phyloP scores from a whole-genome alignment of 495 filamentous ascomycete species.

The Symbiotaphrina buchneri region DNA sequence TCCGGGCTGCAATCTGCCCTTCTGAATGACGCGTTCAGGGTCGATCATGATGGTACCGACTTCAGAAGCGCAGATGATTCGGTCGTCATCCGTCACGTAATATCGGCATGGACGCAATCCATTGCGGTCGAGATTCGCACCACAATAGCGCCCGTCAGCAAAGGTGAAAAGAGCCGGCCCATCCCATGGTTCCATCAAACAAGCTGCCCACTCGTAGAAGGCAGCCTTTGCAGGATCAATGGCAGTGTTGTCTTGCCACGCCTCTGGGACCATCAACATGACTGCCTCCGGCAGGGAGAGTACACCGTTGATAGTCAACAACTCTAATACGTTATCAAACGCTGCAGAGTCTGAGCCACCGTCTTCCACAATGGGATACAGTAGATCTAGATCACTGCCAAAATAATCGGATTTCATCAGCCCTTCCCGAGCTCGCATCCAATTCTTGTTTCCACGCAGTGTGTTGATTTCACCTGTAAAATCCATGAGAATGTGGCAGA shows the following conservation, averaged over 20 bases:
- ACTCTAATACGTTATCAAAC: conserved; percentile 93
- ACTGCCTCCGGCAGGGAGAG: conserved; percentile 92
- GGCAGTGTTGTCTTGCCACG: conserved; percentile 83
- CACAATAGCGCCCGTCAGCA: conserved; percentile 91
- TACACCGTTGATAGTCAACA: conserved; percentile 90
- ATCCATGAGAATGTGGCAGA: background rate
- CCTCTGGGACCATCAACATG: conserved; percentile 98
- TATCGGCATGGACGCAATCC: conserved; percentile 92
- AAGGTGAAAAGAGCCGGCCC: conserved; percentile 96
- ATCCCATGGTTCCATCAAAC: conserved; percentile 99
- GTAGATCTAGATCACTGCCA: conserved; percentile 69
- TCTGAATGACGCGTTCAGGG: conserved; percentile 76
- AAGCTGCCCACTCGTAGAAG: conserved; percentile 99
- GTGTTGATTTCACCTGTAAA: conserved; percentile 76
- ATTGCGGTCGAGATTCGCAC: conserved; percentile 96
- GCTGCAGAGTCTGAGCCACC: conserved; percentile 96
- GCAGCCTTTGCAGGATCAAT: conserved; percentile 95
- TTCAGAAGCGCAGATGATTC: conserved; percentile 95
- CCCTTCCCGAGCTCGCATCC: conserved; percentile 97
- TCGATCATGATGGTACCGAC: conserved; percentile 89
- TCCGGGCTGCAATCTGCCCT: conserved; percentile 86
- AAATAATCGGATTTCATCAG: conserved; percentile 87
- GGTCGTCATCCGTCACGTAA: conserved; percentile 95
- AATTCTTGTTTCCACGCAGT: conserved; percentile 97
- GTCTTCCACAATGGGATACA: conserved; percentile 94